Evolutionary conservation across 257 asterid genomes (phyloP).

Genomic region (Striga asiatica): DNA sequence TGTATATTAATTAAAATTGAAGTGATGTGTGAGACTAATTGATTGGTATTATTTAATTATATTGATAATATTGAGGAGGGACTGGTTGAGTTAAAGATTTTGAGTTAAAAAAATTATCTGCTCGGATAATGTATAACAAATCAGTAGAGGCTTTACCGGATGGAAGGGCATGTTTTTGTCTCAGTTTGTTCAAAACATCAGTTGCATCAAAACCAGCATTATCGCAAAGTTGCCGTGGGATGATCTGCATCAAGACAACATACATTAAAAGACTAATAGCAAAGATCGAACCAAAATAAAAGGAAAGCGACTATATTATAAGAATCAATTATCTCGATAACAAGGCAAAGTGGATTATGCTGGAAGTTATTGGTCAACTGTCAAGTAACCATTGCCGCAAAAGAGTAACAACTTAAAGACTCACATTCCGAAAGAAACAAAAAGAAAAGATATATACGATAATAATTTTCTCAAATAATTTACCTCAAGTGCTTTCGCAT

Average conservation of each 20-base stretch:
- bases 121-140: too few relatives aligned
- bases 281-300: too few relatives aligned
- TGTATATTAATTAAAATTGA: too few relatives aligned
- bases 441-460: too few relatives aligned
- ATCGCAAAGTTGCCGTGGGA: slow-evolving; percentile 28
- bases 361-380: not conserved
- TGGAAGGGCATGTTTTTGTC: slow-evolving; percentile 36
- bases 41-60: too few relatives aligned
- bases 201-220: slow-evolving; percentile 37
- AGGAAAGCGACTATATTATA: too few relatives aligned
- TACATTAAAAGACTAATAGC: too few relatives aligned
- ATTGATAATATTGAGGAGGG: too few relatives aligned
- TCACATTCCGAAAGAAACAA: not conserved
- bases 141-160: slow-evolving; percentile 19
- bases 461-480: not conserved
- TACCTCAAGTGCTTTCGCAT: slow-evolving; percentile 92
- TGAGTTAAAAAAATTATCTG: too few relatives aligned
- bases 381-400: not conserved
- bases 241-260: slow-evolving; percentile 24
- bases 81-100: too few relatives aligned
- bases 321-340: too few relatives aligned
- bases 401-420: not conserved
- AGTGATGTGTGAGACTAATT: too few relatives aligned
- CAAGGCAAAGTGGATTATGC: not conserved
- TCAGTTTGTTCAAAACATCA: slow-evolving; percentile 32